Evolutionary conservation across 192 early-diverging fungal species (phyloP), one percentile per base, ranked within the genome.

Genomic region (Linnemannia schmuckeri): DNA sequence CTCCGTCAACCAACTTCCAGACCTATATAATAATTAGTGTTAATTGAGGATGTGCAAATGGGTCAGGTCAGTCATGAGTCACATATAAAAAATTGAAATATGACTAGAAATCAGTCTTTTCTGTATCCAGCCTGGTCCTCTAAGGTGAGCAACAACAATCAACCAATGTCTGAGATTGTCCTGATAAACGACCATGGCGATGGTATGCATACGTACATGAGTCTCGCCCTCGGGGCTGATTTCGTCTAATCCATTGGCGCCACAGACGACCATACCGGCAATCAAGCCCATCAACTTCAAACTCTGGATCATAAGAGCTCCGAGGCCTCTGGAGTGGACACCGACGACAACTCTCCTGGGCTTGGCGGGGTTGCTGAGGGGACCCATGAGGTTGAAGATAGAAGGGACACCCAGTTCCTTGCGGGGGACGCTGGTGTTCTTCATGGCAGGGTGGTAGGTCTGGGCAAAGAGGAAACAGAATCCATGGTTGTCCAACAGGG

Each of bases 381-480:
- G 98, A 0, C 98, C 98, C 22, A 99, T 90, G 54, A 98, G 78
- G 78, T 99, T 99, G 91, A 99, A 98, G 37, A 98, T 94, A 6
- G 98, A 98, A 15, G 96, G 96, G 6, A 99, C 91, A 46, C 97
- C 98, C 10, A 99, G 90, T 87, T 99, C 97, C 52, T 93, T 93
- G 30, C 98, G 92, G 4, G 94, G 89, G 35, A 70, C 88, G 17
- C 94, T 94, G 22, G 97, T 92, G 76, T 94, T 88, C 57, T 94
- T 95, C 96, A 99, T 97, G 40, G 95, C 92, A 12, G 98, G 96
- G 82, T 99, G 97, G 86, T 96, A 99, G 3, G 89, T 94, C 85
- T 95, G 97, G 17, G 97, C 94, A 81, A 98, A 98, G 77, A 99
- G 87, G 83, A 99, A 99, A 80, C 97, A 98, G 82, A 97, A 99